A percentile compares a stretch with the other conserved stretches of the same genome.
phyloP scores from a whole-genome alignment of 176 grass and related monocot genomes.

The Oryza brachyantha region DNA sequence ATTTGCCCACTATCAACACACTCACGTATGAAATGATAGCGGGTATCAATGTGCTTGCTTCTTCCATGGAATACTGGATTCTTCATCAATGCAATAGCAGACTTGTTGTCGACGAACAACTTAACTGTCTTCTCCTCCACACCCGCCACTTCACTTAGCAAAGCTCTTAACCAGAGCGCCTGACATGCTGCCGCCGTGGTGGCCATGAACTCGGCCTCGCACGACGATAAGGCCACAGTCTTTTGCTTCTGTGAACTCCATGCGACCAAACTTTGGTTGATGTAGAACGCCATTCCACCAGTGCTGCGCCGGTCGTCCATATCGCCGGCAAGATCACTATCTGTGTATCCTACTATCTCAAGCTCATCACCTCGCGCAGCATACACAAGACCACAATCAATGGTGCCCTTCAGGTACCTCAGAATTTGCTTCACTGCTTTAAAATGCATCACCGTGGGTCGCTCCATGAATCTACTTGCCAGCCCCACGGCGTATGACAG shows the following conservation, averaged over 20 bases:
- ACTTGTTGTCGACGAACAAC: no score
- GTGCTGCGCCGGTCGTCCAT: neutral
- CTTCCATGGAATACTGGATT: no score
- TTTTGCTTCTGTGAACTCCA: neutral
- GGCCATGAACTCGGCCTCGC: neutral
- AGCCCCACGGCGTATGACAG: neutral
- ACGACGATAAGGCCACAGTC: neutral
- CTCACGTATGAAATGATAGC: no score
- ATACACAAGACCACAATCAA: neutral
- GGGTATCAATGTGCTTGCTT: no score
- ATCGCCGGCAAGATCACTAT: neutral
- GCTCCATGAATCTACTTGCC: neutral
- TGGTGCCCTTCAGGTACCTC: neutral
- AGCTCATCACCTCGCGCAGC: no score
- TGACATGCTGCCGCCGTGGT: neutral
- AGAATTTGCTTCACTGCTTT: neutral
- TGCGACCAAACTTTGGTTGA: neutral
- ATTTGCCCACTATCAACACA: no score
- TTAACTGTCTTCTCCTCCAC: no score
- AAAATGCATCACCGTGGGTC: neutral
- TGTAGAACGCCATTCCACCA: neutral
- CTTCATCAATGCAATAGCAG: no score
- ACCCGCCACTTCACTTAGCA: neutral
- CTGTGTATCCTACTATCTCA: neutral
- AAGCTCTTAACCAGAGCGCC: neutral